Evolutionary conservation across 345 rosid species (phyloP), one percentile per base, ranked within the genome.

Genomic region (Eutrema yunnanense): DNA sequence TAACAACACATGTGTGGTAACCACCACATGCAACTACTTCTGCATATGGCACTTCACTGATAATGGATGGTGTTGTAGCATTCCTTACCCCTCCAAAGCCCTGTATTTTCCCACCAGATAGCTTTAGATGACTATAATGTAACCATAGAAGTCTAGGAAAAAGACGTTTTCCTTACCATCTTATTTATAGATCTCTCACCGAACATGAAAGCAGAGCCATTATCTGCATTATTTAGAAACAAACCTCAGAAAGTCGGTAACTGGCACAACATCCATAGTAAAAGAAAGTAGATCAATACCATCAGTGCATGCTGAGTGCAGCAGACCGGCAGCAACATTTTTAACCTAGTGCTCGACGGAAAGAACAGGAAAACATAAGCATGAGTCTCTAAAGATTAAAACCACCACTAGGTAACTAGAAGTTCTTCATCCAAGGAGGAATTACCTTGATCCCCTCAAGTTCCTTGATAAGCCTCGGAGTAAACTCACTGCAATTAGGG

Each of bases 21-120:
- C 98, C 96, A 81, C 98, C 98, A 32, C 97, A 88, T 67, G 90
- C 90, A 81, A 94, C 85, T 73, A 85, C 96, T 78, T 76, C 84
- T 57, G 95, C 88, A 62, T 69, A 79, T 30, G 95, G 95, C 53
- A 89, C 77, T 63, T 83, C 72, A 55, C 61, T 78, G 63, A 88
- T 78, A 79, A 84, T 62, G 53, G 91, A 84, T 12, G 89, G 93
- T 38, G 81, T 83, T 62, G 84, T 82, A 42, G 82, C 82, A 83
- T 77, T 75, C 36, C 80, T 85, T 62, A 58, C 83, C 65, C 78
- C 83, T 65, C 82, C 84, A 65, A 85, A 82, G 10, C 85, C 92
- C 97, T 90, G 42, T 51, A 29, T 62, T 43, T 44, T 68, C 70
- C 67, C 62, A 78, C 9, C 30, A 52, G 55, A 50, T 29, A 65